phyloP scores from a whole-genome alignment of 345 rosid genomes.

The Sonneratia alba region DNA sequence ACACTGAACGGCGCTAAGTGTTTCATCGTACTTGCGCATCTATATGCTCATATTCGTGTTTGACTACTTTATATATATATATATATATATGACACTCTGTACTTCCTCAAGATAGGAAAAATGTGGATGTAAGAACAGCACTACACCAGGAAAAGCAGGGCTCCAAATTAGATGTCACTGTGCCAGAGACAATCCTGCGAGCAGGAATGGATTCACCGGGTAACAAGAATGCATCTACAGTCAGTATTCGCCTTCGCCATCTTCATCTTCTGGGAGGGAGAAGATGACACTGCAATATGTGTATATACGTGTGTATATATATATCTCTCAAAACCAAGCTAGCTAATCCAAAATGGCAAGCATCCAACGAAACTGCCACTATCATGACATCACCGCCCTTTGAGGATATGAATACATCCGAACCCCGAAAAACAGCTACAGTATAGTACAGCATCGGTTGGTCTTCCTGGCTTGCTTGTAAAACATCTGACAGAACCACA shows the following conservation, averaged over 20 bases:
- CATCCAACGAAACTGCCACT: neutral
- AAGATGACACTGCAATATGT: neutral
- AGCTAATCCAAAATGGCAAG: neutral
- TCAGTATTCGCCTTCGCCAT: neutral
- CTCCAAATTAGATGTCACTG: neutral
- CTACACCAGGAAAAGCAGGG: neutral
- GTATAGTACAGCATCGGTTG: conserved; percentile 78
- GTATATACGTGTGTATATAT: neutral
- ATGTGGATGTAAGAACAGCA: neutral
- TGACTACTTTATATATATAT: neutral
- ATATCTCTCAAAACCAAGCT: neutral
- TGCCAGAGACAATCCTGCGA: neutral
- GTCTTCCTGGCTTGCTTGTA: conserved; percentile 96
- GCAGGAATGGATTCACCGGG: neutral
- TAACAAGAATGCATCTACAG: neutral
- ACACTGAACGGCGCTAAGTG: neutral
- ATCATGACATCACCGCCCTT: neutral
- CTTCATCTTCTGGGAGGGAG: neutral
- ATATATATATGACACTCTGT: no score
- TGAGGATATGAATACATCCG: neutral
- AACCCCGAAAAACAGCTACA: conserved; percentile 33
- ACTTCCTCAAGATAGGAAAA: no score
- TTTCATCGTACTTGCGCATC: neutral
- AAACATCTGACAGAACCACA: conserved; percentile 62
- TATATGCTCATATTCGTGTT: neutral